Evolutionary conservation across 345 rosid genomes (phyloP).

Genomic region (Eucalyptus polyanthemos): DNA sequence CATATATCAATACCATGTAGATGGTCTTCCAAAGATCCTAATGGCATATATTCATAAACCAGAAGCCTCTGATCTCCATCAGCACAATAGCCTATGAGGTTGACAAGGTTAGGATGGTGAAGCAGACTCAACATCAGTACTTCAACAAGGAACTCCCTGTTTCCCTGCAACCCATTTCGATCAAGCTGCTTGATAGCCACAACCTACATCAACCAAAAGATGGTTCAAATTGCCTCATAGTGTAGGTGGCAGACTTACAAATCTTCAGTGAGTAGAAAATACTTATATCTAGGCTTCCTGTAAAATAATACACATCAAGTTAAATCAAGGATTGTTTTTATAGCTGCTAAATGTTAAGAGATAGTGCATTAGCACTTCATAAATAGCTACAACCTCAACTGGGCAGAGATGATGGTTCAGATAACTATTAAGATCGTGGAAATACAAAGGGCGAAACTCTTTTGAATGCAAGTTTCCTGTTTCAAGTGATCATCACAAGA

Average conservation of each 20-base stretch:
- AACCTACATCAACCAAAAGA: conserved; percentile 16
- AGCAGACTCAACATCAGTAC: conserved; percentile 81
- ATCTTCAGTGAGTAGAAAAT: not conserved
- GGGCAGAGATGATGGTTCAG: not conserved
- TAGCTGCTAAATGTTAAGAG: not conserved
- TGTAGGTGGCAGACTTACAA: not conserved
- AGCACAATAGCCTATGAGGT: conserved; percentile 78
- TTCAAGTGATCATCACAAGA: not conserved
- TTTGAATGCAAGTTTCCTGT: not conserved
- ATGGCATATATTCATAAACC: conserved; percentile 81
- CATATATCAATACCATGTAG: conserved; percentile 41
- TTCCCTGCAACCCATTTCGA: conserved; percentile 83
- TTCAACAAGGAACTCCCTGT: conserved; percentile 86
- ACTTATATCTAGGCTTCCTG: not conserved
- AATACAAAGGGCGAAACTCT: not conserved
- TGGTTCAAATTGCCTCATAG: not conserved
- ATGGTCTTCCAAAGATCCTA: conserved; percentile 83
- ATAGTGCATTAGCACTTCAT: not conserved
- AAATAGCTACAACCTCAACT: not conserved
- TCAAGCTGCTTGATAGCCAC: conserved; percentile 93
- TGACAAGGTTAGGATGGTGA: conserved; percentile 86
- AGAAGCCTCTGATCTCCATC: conserved; percentile 95
- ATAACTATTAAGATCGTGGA: not conserved
- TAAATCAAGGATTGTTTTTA: not conserved
- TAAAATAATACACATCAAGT: not conserved